Evolutionary conservation across 768 basidiomycete species (phyloP).

Genomic region (Austroboletus festivus): DNA sequence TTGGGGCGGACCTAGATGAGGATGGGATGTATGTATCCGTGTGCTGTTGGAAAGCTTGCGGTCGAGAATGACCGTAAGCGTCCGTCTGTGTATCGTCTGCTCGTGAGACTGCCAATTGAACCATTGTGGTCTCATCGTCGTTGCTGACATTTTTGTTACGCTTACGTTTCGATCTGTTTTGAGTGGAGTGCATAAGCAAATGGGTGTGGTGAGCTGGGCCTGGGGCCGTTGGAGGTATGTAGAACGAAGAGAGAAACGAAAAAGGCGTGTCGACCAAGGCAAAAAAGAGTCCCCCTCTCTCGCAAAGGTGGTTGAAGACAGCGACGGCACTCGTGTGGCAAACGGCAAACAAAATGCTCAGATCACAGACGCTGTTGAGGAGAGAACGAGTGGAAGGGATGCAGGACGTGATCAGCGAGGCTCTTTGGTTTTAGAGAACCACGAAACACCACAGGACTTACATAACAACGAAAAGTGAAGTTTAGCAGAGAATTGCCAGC

Average conservation of each 20-base stretch:
- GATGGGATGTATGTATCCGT: constrained; percentile 47
- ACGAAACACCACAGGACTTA: constrained; percentile 28
- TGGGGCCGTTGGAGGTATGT: constrained; percentile 20
- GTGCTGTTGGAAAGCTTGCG: constrained; percentile 36
- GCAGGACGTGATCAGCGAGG: constrained; percentile 5
- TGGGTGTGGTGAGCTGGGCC: constrained; percentile 16
- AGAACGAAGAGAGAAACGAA: constrained; percentile 19
- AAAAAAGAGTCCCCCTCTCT: constrained; percentile 29
- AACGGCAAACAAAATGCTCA: constrained; percentile 34
- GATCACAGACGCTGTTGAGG: constrained; percentile 26
- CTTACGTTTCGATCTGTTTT: constrained; percentile 47
- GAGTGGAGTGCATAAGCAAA: constrained; percentile 37
- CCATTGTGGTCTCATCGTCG: constrained; percentile 41
- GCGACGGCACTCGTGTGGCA: constrained; percentile 16
- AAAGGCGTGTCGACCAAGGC: constrained; percentile 27
- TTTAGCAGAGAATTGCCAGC: constrained; percentile 28
- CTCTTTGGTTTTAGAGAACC: neutral
- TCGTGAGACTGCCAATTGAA: constrained; percentile 42
- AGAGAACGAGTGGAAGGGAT: constrained; percentile 17
- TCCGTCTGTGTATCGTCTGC: constrained; percentile 52
- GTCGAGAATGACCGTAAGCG: constrained; percentile 51
- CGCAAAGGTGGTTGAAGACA: constrained; percentile 26
- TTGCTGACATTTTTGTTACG: constrained; percentile 50
- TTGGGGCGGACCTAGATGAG: constrained; percentile 40
- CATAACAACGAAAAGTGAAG: constrained; percentile 30